Conservation (phyloP, 1,139 yeast species). For the Blastobotrys petasosporus region DNA sequence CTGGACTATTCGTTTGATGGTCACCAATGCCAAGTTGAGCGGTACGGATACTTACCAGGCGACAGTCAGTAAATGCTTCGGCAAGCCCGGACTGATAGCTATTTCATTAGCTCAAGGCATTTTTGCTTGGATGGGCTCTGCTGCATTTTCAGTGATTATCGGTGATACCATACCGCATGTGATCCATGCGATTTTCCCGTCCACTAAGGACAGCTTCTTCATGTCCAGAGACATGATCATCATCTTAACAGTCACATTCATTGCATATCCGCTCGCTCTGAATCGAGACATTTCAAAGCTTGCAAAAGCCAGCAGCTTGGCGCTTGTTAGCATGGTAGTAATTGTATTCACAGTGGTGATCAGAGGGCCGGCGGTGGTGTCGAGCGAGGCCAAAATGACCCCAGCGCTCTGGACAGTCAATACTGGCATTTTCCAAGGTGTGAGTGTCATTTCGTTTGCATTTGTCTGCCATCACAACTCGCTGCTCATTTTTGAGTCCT, state of each 20-base stretch:
- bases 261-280: slow-evolving; percentile 79
- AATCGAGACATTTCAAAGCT: slow-evolving; percentile 76
- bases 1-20: slow-evolving; percentile 76
- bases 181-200: slow-evolving; percentile 58
- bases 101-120: slow-evolving; percentile 73
- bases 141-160: slow-evolving; percentile 89
- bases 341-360: slow-evolving; percentile 69
- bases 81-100: slow-evolving; percentile 59
- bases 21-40: slow-evolving; percentile 73
- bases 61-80: slow-evolving; percentile 76
- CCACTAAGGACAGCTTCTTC: slow-evolving; percentile 44
- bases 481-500: slow-evolving; percentile 77
- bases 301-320: slow-evolving; percentile 85
- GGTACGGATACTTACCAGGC: slow-evolving; percentile 80
- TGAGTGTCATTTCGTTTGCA: slow-evolving; percentile 88
- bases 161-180: slow-evolving; percentile 97
- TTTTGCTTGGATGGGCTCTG: slow-evolving; percentile 91
- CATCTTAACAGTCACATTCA: slow-evolving; percentile 57
- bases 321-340: slow-evolving; percentile 73
- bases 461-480: slow-evolving; percentile 95
- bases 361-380: slow-evolving; percentile 60
- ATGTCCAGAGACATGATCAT: slow-evolving; percentile 65
- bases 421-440: slow-evolving; percentile 72
- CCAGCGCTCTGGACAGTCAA: slow-evolving; percentile 51
- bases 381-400: slow-evolving; percentile 34